Base-by-base conservation (phyloP, 306 rosid species). In the Begonia peltatifolia region DNA sequence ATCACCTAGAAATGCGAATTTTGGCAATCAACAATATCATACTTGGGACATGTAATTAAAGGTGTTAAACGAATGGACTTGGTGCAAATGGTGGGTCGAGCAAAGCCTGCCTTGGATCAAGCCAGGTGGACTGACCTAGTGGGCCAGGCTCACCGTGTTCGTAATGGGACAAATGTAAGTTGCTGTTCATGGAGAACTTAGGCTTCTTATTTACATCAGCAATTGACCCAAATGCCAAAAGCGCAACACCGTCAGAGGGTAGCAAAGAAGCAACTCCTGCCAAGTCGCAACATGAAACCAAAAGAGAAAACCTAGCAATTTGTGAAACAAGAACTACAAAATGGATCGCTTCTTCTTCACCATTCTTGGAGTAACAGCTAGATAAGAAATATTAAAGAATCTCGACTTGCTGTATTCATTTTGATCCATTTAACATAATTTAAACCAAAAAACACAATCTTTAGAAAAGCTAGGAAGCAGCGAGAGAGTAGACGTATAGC, bases 161-260 rank as follows among this genome's bases (percentile, higher is more conserved):
- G 18, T 83, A 78, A 20, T 62, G 41, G 62, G 94, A 84, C 76
- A 74, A 76, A 14, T 12, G 20, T 18, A 47, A 7, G 50, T 20
- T 56, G 11, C 61, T 23, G 47, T 59, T 54, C 15, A 69, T 52
- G 14, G 78, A 44, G 62, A 68, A 81, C 43, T 55, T 12, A 6
- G 80, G 83, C 20, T 47, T 63, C 14, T 71, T 53, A 50, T 63
- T 58, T 22, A 53, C 52, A 44, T 87, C 94, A 0, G 92, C 83
- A 69, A 76, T 84, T 5, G 71, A 60, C 63, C 81, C 81, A 76
- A 87, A 87, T 0, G 76, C 76, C 0, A 84, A 49, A 11, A 87
- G 71, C 0, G 92, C 68, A n/a, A 11, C 38, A 1, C 81, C 85
- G 52, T 83, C 89, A 0, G 42, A 65, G 23, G 69, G 71, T 8